Conservation (phyloP, 169 alveolate genomes). For the Plasmodium knowlesi region DNA sequence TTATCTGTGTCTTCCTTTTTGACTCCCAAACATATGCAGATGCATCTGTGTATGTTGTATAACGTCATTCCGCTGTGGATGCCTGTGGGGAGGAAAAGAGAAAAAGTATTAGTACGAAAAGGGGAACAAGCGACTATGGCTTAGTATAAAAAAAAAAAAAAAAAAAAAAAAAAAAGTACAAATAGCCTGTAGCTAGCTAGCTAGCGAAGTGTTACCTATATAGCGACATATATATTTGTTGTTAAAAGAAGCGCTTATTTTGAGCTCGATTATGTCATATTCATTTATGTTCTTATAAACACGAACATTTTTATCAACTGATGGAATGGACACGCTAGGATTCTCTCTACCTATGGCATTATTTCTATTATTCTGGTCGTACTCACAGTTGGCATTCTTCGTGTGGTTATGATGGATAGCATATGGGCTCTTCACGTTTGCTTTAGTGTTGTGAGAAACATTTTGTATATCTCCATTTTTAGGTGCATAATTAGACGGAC, state of each 20-base stretch:
- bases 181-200: not conserved
- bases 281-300: conserved; percentile 74
- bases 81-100: not conserved
- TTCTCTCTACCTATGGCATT: not conserved
- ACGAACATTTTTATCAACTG: conserved; percentile 49
- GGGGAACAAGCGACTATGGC: not conserved
- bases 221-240: conserved; percentile 66
- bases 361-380: not conserved
- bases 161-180: not conserved
- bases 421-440: conserved; percentile 1
- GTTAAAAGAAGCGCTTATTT: conserved; percentile 71
- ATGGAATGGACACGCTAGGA: not conserved
- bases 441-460: not conserved
- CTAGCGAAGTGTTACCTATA: conserved; percentile 40
- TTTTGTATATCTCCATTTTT: not conserved
- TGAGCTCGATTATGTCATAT: conserved; percentile 67
- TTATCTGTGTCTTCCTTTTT: conserved; percentile 71
- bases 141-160: not conserved
- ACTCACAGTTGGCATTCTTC: not conserved
- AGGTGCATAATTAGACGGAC: conserved; percentile 8
- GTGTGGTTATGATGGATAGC: conserved; percentile 14
- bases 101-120: not conserved
- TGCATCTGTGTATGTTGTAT: conserved; percentile 60
- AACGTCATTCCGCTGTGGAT: conserved; percentile 75
- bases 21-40: conserved; percentile 68